Conservation (phyloP, 2,329 filamentous ascomycete genomes). For the Penicillium sp. region DNA sequence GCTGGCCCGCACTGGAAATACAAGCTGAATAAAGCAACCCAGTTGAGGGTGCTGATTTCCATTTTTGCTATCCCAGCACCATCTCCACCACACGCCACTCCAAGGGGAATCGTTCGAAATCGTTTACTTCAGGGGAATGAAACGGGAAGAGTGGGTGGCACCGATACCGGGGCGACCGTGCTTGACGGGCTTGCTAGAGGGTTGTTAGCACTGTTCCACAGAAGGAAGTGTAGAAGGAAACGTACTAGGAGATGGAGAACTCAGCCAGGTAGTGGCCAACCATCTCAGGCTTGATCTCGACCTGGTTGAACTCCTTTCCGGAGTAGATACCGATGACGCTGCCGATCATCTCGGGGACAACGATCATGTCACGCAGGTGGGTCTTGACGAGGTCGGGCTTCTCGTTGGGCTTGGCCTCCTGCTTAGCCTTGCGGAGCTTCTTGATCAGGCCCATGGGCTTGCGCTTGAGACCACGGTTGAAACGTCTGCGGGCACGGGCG, state of each 20-base stretch:
- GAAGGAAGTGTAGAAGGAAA: constrained; percentile 32
- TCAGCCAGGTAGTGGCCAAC: constrained; percentile 99
- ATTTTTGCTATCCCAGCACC: constrained; percentile 38
- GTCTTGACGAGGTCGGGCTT: constrained; percentile 99
- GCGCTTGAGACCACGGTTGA: constrained; percentile 99
- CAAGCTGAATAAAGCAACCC: constrained; percentile 40
- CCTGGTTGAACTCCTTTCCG: constrained; percentile 99
- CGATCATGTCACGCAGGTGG: constrained; percentile 99
- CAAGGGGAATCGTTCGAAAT: constrained; percentile 39
- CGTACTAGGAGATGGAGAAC: constrained; percentile 99
- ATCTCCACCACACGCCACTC: constrained; percentile 39
- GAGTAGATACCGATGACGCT: constrained; percentile 99
- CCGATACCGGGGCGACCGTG: constrained; percentile 99
- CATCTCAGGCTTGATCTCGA: constrained; percentile 99
- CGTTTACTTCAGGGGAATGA: constrained; percentile 99
- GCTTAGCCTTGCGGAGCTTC: constrained; percentile 99
- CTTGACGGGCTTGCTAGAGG: constrained; percentile 93
- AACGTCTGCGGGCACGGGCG: constrained; percentile 95
- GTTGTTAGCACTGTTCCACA: constrained; percentile 49
- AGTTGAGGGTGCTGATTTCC: constrained; percentile 29
- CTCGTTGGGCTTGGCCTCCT: constrained; percentile 98
- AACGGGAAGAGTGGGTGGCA: constrained; percentile 99
- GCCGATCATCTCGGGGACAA: constrained; percentile 99
- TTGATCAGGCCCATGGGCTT: constrained; percentile 99
- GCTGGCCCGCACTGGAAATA: constrained; percentile 42